Percentiles rank a stretch among this genome's conserved stretches.
phyloP scores from a whole-genome alignment of 108 stramenopile genomes.

The Fragilaria crotonensis region DNA sequence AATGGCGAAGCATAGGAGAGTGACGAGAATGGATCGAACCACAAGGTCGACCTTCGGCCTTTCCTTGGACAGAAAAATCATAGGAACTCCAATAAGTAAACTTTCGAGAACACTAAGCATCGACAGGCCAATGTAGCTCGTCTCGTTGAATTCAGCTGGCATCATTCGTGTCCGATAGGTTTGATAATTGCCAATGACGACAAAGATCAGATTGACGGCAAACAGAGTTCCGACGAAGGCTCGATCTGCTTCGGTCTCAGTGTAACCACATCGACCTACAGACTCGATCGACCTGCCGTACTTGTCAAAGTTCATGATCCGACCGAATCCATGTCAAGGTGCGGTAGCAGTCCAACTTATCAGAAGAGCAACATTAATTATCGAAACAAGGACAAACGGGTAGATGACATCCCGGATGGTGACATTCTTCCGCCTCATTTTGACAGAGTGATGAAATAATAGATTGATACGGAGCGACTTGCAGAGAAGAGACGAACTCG shows the following conservation, averaged over 20 bases:
- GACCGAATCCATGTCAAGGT: neutral
- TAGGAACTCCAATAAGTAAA: conserved; percentile 32
- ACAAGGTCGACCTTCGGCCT: conserved; percentile 21
- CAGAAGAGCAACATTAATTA: neutral
- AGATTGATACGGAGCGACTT: conserved; percentile 48
- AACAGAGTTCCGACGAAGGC: conserved; percentile 3
- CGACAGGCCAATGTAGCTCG: conserved; percentile 28
- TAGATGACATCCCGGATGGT: neutral
- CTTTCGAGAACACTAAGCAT: conserved; percentile 41
- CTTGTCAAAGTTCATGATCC: neutral
- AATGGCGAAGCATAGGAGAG: conserved; percentile 28
- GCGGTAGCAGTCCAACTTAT: neutral
- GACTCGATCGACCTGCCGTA: neutral
- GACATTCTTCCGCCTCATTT: neutral
- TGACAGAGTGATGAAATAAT: neutral
- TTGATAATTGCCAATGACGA: conserved; percentile 31
- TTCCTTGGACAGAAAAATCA: conserved; percentile 22
- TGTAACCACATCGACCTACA: neutral
- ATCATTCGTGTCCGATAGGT: conserved; percentile 41
- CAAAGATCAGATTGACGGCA: conserved; percentile 11
- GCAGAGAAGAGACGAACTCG: conserved; percentile 38
- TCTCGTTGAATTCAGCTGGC: conserved; percentile 39
- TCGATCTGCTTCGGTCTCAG: neutral
- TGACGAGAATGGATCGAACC: conserved; percentile 18
- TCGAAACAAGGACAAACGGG: neutral